phyloP scores from a whole-genome alignment of 352 stramenopile genomes.

The Globisporangium lucens region DNA sequence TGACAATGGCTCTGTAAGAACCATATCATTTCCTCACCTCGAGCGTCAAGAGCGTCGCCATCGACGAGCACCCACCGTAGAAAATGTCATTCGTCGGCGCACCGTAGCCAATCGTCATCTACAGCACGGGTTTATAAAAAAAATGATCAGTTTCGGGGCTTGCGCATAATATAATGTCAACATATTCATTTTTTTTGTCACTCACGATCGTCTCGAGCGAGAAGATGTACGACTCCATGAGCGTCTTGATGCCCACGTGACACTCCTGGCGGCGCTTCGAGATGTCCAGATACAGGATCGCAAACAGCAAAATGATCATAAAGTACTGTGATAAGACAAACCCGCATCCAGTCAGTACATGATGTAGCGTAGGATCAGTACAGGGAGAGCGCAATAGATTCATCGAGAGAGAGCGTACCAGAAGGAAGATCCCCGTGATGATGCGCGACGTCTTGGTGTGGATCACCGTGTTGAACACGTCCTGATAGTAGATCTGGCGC shows the following conservation, averaged over 20 bases:
- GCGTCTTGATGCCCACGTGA: constrained; percentile 66
- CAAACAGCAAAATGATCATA: constrained; percentile 80
- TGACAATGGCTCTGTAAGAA: neutral
- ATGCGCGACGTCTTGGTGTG: constrained; percentile 84
- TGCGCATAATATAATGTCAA: neutral
- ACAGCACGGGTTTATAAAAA: neutral
- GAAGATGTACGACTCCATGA: constrained; percentile 86
- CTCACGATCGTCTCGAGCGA: constrained; percentile 85
- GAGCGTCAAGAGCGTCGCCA: constrained; percentile 73
- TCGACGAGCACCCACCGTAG: constrained; percentile 78
- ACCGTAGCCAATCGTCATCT: constrained; percentile 89
- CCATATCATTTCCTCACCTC: constrained; percentile 35
- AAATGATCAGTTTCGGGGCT: neutral
- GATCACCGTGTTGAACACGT: constrained; percentile 86
- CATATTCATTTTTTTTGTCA: neutral
- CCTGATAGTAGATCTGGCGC: constrained; percentile 81
- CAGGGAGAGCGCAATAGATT: too few species aligned
- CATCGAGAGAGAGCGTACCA: constrained; percentile 28
- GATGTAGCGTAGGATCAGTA: neutral
- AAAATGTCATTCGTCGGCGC: constrained; percentile 88
- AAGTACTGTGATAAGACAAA: constrained; percentile 51
- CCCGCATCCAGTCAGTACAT: neutral
- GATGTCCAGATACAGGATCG: constrained; percentile 68
- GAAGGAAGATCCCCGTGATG: constrained; percentile 70
- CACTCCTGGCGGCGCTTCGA: constrained; percentile 57